Evolutionary conservation across 257 asterid species (phyloP).

Genomic region (Linaria vulgaris): DNA sequence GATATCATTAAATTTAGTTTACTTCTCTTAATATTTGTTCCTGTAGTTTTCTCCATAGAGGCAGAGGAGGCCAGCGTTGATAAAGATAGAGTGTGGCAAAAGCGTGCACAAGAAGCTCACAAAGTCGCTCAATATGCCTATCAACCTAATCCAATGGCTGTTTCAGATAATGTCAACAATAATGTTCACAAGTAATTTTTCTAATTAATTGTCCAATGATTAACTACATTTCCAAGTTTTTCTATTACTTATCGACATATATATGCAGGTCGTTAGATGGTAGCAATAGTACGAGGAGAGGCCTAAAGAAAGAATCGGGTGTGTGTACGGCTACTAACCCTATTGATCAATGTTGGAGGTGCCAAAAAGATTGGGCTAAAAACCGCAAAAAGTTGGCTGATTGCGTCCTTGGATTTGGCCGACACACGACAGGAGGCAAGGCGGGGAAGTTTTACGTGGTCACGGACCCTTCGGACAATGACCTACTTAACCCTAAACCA

Average conservation of each 20-base stretch:
- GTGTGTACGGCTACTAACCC: slow-evolving; percentile 63
- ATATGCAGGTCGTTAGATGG: slow-evolving; percentile 29
- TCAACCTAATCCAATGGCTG: slow-evolving; percentile 38
- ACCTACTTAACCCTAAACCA: slow-evolving; percentile 47
- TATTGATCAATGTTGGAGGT: slow-evolving; percentile 63
- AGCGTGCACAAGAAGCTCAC: slow-evolving; percentile 40
- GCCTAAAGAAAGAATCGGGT: slow-evolving; percentile 22
- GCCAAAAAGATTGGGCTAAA: slow-evolving; percentile 41
- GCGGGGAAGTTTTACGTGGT: slow-evolving; percentile 50
- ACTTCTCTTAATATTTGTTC: slow-evolving; percentile 21
- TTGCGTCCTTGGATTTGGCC: slow-evolving; percentile 63
- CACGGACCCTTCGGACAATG: slow-evolving; percentile 48
- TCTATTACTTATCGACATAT: not conserved
- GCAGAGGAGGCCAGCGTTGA: slow-evolving; percentile 21
- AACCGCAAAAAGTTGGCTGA: slow-evolving; percentile 39
- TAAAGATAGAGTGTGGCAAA: slow-evolving; percentile 34
- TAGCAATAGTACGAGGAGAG: slow-evolving; percentile 36
- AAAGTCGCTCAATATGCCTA: slow-evolving; percentile 43
- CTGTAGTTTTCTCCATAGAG: slow-evolving; percentile 21
- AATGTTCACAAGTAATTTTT: slow-evolving; percentile 41
- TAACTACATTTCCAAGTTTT: not conserved
- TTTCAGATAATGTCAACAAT: slow-evolving; percentile 32
- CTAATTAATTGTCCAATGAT: not conserved
- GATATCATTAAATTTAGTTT: slow-evolving; percentile 27
- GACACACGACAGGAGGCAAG: slow-evolving; percentile 52